Evolutionary conservation across 306 rosid genomes (phyloP).

Genomic region (Vachellia collinsii): DNA sequence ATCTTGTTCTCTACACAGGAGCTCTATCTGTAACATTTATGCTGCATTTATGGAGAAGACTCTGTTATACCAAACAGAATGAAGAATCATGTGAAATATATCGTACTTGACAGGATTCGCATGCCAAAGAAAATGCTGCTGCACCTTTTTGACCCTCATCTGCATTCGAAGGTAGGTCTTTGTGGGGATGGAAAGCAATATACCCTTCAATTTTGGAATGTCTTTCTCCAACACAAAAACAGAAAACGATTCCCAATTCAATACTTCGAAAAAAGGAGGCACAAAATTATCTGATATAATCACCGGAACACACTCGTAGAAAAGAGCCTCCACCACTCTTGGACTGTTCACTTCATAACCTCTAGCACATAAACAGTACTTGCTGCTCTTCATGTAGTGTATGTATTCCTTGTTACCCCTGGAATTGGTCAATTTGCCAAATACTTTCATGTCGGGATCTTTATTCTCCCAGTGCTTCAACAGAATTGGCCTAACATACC

Average conservation of each 20-base stretch:
- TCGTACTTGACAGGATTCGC: constrained; percentile 75
- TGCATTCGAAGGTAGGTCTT: constrained; percentile 72
- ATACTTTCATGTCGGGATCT: constrained; percentile 93
- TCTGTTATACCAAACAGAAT: constrained; percentile 88
- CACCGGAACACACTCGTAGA: constrained; percentile 84
- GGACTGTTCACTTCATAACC: constrained; percentile 97
- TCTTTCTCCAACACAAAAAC: constrained; percentile 84
- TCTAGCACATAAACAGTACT: constrained; percentile 90
- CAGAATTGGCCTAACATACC: constrained; percentile 73
- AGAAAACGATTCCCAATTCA: constrained; percentile 91
- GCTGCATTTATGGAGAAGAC: constrained; percentile 52
- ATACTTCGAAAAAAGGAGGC: constrained; percentile 81
- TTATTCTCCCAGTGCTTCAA: constrained; percentile 84
- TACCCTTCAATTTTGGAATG: constrained; percentile 76
- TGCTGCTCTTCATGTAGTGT: constrained; percentile 86
- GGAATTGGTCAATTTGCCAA: constrained; percentile 54
- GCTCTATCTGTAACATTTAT: constrained; percentile 1
- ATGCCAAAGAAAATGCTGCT: constrained; percentile 92
- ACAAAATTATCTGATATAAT: constrained; percentile 89
- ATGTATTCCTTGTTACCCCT: constrained; percentile 62
- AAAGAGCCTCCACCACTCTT: constrained; percentile 87
- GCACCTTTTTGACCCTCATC: constrained; percentile 74
- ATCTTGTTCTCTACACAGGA: neutral
- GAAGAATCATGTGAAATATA: constrained; percentile 89
- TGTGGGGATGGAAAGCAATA: constrained; percentile 72